Evolutionary conservation across 306 rosid species (phyloP).

Genomic region (Lathyrus sativus): DNA sequence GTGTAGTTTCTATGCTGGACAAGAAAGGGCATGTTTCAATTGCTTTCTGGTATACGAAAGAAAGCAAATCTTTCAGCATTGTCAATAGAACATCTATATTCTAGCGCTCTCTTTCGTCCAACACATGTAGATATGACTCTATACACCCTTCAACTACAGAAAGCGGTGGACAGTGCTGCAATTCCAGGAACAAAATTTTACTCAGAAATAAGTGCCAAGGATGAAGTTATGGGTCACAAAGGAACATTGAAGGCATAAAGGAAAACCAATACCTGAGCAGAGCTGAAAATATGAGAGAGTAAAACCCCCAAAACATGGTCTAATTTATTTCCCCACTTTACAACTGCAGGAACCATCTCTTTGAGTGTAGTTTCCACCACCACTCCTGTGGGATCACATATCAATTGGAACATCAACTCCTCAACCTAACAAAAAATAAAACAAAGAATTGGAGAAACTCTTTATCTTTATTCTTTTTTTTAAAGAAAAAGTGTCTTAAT

Average conservation of each 20-base stretch:
- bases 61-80: conserved; percentile 68
- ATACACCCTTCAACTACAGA: conserved; percentile 83
- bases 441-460: conserved; percentile 47
- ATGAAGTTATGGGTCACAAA: conserved; percentile 26
- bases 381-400: conserved; percentile 92
- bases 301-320: conserved; percentile 72
- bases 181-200: conserved; percentile 23
- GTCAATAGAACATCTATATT: conserved; percentile 78
- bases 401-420: conserved; percentile 90
- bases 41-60: conserved; percentile 67
- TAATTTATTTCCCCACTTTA: conserved; percentile 87
- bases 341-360: conserved; percentile 75
- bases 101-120: conserved; percentile 94
- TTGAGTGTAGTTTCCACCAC: conserved; percentile 88
- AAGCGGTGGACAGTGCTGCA: conserved; percentile 90
- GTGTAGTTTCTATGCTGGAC: conserved; percentile 55
- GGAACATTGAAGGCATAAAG: conserved; percentile 21
- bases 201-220: conserved; percentile 27
- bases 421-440: conserved; percentile 74
- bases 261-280: conserved; percentile 66
- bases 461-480: conserved; percentile 32
- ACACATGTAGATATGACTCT: conserved; percentile 80
- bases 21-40: conserved; percentile 76
- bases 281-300: conserved; percentile 67
- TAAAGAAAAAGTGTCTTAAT: conserved; percentile 37